Evolutionary conservation across 768 basidiomycete species (phyloP).

Genomic region (Hortiboletus campestris): DNA sequence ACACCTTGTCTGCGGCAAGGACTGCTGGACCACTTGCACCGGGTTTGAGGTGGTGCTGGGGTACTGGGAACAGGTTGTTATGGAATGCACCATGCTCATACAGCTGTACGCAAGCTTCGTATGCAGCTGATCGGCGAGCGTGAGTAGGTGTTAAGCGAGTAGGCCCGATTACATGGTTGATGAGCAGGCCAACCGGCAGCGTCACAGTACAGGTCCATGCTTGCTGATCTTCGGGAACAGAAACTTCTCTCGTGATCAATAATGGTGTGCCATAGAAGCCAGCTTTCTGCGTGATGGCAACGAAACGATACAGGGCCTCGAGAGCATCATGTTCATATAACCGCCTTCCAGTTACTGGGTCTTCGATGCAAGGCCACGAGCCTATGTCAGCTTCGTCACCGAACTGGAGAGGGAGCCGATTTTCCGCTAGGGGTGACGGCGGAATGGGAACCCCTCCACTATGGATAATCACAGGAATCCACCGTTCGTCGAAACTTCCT

Average conservation of each 20-base stretch:
- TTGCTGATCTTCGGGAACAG: constrained; percentile 15
- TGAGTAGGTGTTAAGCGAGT: constrained; percentile 44
- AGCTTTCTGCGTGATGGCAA: constrained; percentile 22
- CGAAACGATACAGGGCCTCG: constrained; percentile 53
- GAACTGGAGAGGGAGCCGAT: constrained; percentile 42
- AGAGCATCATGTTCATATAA: constrained; percentile 61
- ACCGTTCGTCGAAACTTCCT: constrained; percentile 42
- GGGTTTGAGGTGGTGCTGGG: constrained; percentile 4
- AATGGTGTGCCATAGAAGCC: constrained; percentile 12
- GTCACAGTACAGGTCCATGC: constrained; percentile 48
- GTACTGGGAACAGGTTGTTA: constrained; percentile 40
- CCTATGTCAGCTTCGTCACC: constrained; percentile 40
- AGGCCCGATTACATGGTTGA: constrained; percentile 44
- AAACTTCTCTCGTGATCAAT: constrained; percentile 24
- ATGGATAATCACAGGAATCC: constrained; percentile 48
- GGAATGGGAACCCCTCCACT: constrained; percentile 40
- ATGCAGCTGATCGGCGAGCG: constrained; percentile 61
- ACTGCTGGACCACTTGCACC: not conserved
- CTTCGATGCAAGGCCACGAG: constrained; percentile 43
- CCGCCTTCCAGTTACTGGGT: constrained; percentile 60
- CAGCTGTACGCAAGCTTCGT: constrained; percentile 51
- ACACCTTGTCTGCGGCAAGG: constrained; percentile 26
- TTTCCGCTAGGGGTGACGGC: constrained; percentile 41
- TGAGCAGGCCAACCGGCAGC: constrained; percentile 43
- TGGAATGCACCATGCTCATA: constrained; percentile 52